Percentiles rank a stretch among this genome's conserved stretches.
Conservation (phyloP, 1,139 yeast genomes). For the Pichia sp. region DNA sequence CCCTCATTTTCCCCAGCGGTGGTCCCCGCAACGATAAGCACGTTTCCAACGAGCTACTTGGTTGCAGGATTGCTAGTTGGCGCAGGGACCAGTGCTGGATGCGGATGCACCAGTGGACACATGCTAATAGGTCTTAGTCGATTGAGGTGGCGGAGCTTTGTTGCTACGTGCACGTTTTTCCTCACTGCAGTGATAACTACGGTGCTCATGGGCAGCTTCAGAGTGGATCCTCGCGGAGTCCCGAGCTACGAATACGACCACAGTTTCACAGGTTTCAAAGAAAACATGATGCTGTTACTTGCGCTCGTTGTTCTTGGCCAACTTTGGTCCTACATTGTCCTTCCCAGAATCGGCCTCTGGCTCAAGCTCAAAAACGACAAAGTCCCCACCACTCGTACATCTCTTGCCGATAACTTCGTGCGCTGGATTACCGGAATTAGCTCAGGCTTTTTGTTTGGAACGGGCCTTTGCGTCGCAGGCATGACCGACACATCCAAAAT, state of each 20-base stretch:
- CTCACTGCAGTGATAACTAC: conserved; percentile 31
- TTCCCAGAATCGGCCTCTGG: conserved; percentile 27
- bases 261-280: conserved; percentile 20
- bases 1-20: conserved; percentile 31
- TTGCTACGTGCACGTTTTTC: conserved; percentile 39
- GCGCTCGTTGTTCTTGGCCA: conserved; percentile 14
- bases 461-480: conserved; percentile 43
- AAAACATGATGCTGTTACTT: conserved; percentile 20
- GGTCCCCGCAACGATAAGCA: conserved; percentile 10
- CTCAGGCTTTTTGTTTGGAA: conserved; percentile 41
- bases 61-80: conserved; percentile 41
- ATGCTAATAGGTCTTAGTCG: conserved; percentile 46
- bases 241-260: conserved; percentile 23
- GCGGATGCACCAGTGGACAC: conserved; percentile 51
- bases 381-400: no score
- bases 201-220: conserved; percentile 34
- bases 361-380: conserved; percentile 1
- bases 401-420: conserved; percentile 6
- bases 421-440: conserved; percentile 31
- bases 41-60: conserved; percentile 16
- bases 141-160: conserved; percentile 38
- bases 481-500: conserved; percentile 43
- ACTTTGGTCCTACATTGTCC: conserved; percentile 25
- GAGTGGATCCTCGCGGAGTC: conserved; percentile 29
- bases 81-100: conserved; percentile 41